Base-by-base conservation (phyloP, 2,329 filamentous ascomycete genomes). In the Scedosporium apiospermum region DNA sequence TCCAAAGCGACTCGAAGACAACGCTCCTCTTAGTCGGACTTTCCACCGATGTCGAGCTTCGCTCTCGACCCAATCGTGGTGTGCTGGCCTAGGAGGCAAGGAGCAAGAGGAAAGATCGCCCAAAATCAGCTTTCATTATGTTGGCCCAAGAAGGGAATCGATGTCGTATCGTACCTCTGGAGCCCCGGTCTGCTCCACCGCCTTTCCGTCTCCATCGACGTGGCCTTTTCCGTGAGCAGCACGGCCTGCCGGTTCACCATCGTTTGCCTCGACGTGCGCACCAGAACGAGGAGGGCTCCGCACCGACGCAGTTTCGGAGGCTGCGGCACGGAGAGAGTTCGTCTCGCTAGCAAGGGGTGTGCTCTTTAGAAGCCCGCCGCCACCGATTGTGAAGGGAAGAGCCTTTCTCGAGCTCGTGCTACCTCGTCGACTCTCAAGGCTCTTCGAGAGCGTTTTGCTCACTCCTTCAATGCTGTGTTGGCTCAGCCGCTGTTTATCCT, bases 371-470 rank as follows among this genome's bases (percentile, higher is more conserved):
- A 76, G 63, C 10, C 71, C 71, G 4, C 77, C 75, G n/a, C 75
- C 72, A 14, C 75, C 74, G 3, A 77, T 73, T 44, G 77, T 75
- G 66, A 85, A 80, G 1, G 83, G 84, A 9, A 86, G 73, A 42
- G 89, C 88, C 72, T 91, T 93, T 75, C 89, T 93, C 63, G 90
- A 96, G 62, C 84, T 88, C 14, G 89, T 90, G 74, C 93, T 97
- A 72, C 91, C 96, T 53, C 93, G 88, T 61, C 93, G 87, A 74
- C 90, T 96, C 73, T 97, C 93, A 27, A 98, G 83, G 72, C 91
- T 96, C 76, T 91, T 96, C 64, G 88, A 93, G 14, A 93, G 77
- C 5, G 88, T 91, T 75, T 88, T 89, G 69, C 88, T 90, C 59
- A 90, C 88, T 26, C 86, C 88, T 66, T 88, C 88, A 64, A 89